Percentiles rank a stretch among this genome's conserved stretches.
Evolutionary conservation across 805 yeast species (phyloP).

Genomic region (Nakazawaea pomicola): DNA sequence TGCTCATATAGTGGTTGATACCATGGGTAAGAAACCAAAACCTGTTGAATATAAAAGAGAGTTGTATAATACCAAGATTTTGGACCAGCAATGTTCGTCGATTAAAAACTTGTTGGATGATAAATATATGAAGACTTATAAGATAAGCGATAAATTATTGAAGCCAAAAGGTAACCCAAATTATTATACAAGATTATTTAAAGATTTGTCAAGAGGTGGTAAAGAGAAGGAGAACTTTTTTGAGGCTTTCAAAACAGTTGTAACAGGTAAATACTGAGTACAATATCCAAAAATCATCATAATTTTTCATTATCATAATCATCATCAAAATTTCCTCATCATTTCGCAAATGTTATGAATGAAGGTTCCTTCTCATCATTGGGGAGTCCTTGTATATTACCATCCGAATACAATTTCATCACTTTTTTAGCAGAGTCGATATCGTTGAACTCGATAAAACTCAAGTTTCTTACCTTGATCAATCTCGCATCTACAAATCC

Average conservation of each 20-base stretch:
- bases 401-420: slow-evolving; percentile 18
- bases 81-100: slow-evolving; percentile 52
- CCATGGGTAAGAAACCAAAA: slow-evolving; percentile 20
- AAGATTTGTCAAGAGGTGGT: slow-evolving; percentile 58
- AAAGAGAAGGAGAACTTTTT: slow-evolving; percentile 61
- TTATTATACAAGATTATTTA: slow-evolving; percentile 66
- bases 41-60: slow-evolving; percentile 39
- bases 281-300: too few species aligned
- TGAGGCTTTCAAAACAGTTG: slow-evolving; percentile 66
- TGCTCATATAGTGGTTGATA: slow-evolving; percentile 6
- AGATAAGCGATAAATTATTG: slow-evolving; percentile 58
- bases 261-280: slow-evolving; percentile 58
- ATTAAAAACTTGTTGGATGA: slow-evolving; percentile 52
- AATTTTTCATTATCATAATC: too few species aligned
- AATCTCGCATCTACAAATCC: slow-evolving; percentile 68
- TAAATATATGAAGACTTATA: slow-evolving; percentile 59
- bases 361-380: slow-evolving; percentile 17
- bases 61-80: slow-evolving; percentile 41
- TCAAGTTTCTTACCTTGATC: slow-evolving; percentile 64
- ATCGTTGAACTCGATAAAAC: slow-evolving; percentile 72
- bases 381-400: slow-evolving; percentile 10
- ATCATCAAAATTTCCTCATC: slow-evolving; percentile 10
- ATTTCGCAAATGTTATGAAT: slow-evolving; percentile 27
- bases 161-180: slow-evolving; percentile 82
- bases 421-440: slow-evolving; percentile 41